Evolutionary conservation across 164 flowering plant species (phyloP), one percentile per base, ranked within the genome.

Genomic region (Sedum album): DNA sequence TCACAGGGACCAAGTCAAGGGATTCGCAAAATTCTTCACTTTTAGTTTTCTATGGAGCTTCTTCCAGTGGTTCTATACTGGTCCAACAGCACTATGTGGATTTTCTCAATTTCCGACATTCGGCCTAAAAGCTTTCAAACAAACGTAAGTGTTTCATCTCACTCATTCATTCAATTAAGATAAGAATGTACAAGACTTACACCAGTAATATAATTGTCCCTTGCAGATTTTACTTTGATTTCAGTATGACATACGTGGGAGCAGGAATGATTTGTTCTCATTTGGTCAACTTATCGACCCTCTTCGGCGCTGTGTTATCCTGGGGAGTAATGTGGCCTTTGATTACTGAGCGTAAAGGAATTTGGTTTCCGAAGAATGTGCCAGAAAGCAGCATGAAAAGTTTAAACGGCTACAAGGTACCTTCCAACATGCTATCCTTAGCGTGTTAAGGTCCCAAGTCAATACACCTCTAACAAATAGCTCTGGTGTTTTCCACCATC

Each of bases 321-420:
- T 91, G 89, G 89, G 97, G 96, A 21, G 25, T 91, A 15, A 89
- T 94, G 97, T 94, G 98, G 98, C 97, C 98, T 17, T 69, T 94
- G 33, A 87, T 94, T 20, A 66, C 68, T n/a, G 79, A 76, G 0
- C 83, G 67, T 8, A 87, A 93, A 75, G 97, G 93, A 61, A 72
- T 80, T 10, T 93, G 98, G 98, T 93, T 74, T 69, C 85, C 90
- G 28, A 72, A 35, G 49, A 68, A 69, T 69, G n/a, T 87, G 65
- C 64, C 84, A 7, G 82, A 87, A 76, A 85, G 80, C 77, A 93
- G 92, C 71, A 90, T 93, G 96, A 88, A 85, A 79, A 88, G 97
- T 75, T 69, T 94, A 21, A 85, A 78, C 72, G 99, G 99, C 64
- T 94, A 91, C 83, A 91, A 88, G 95, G 98, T 89, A 17, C 48